These are phyloP conservation scores for Tulasnella sp. DNA, from an alignment of 768 basidiomycete species.

Conservation along the genomic window DNA sequence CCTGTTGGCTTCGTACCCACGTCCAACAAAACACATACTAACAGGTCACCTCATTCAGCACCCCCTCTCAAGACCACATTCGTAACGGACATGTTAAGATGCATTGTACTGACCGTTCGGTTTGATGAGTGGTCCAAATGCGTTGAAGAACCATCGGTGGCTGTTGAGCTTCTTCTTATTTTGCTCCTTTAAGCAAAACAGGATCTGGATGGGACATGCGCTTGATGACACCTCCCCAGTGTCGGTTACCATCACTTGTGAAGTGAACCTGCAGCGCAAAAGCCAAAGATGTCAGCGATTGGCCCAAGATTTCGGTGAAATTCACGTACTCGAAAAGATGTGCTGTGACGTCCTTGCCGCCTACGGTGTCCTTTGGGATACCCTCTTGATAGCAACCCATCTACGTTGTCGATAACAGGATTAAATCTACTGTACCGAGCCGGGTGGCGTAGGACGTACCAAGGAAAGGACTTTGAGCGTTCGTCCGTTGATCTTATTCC, in stretches of 20 bases:
- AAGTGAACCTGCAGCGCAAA: conserved; percentile 46
- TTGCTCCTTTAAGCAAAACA: conserved; percentile 90
- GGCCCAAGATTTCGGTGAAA: background rate
- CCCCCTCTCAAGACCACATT: no score
- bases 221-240: conserved; percentile 66
- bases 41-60: background rate
- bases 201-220: conserved; percentile 70
- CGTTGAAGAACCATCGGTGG: conserved; percentile 97
- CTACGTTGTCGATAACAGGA: conserved; percentile 27
- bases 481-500: conserved; percentile 77
- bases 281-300: no score
- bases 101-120: conserved; percentile 64
- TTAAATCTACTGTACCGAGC: background rate
- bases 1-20: conserved; percentile 93
- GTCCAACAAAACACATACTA: conserved; percentile 83
- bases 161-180: conserved; percentile 97
- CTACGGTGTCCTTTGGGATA: conserved; percentile 79
- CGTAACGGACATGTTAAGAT: no score
- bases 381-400: conserved; percentile 87
- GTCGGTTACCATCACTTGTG: conserved; percentile 65
- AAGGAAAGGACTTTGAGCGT: conserved; percentile 82
- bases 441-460: conserved; percentile 32
- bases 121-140: conserved; percentile 75
- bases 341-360: conserved; percentile 81
- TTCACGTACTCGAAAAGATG: conserved; percentile 76